Evolutionary conservation across 2,329 filamentous ascomycete species (phyloP).

Genomic region (Rhinocladiella similis): DNA sequence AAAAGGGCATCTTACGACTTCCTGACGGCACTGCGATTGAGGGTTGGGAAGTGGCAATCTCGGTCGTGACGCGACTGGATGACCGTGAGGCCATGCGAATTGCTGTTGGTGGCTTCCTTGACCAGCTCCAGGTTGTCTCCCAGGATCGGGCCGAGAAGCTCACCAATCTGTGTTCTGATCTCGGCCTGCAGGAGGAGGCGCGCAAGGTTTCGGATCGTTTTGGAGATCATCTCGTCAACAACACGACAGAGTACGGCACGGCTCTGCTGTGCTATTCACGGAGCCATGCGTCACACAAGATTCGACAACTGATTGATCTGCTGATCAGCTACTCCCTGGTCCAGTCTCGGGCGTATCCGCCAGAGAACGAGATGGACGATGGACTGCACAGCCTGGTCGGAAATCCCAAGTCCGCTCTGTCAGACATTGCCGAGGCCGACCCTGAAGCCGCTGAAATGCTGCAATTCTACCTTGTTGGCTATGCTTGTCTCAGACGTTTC

Average conservation of each 20-base stretch:
- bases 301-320: constrained; percentile 81
- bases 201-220: constrained; percentile 83
- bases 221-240: constrained; percentile 72
- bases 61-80: constrained; percentile 79
- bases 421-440: constrained; percentile 71
- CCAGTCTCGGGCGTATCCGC: constrained; percentile 78
- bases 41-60: constrained; percentile 88
- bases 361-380: constrained; percentile 69
- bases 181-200: constrained; percentile 77
- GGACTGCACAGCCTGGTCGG: constrained; percentile 69
- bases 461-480: constrained; percentile 83
- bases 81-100: constrained; percentile 69
- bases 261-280: constrained; percentile 89
- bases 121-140: constrained; percentile 70
- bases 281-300: constrained; percentile 73
- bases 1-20: constrained; percentile 35
- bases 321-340: constrained; percentile 85
- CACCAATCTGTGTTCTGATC: constrained; percentile 72
- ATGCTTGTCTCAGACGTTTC: constrained; percentile 85
- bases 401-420: constrained; percentile 70
- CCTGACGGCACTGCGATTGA: constrained; percentile 51
- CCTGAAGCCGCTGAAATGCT: constrained; percentile 79
- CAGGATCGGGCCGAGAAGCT: constrained; percentile 76
- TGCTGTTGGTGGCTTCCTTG: constrained; percentile 72
- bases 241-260: constrained; percentile 77